Conservation (phyloP, 2,329 filamentous ascomycete genomes). For the Verticillium nubilum region DNA sequence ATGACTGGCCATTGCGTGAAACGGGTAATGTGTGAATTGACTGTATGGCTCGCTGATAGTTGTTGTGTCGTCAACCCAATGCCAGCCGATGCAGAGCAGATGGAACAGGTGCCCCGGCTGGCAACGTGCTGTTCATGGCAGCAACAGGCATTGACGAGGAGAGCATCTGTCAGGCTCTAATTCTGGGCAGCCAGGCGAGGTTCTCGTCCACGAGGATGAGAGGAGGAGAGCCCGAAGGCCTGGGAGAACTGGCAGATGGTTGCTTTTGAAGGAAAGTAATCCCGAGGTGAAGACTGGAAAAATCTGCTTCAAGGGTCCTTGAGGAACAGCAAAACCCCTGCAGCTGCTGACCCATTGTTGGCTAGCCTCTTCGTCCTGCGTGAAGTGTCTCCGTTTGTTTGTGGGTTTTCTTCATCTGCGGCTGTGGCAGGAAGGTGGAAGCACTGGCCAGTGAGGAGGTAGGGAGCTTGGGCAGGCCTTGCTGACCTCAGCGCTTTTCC, state of each 20-base stretch:
- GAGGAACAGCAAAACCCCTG: neutral
- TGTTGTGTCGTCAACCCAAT: neutral
- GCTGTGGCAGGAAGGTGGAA: neutral
- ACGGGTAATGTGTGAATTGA: neutral
- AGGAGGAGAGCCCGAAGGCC: slow-evolving; percentile 6
- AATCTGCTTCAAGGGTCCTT: neutral
- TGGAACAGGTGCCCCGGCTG: neutral
- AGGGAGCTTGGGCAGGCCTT: neutral
- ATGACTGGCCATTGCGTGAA: neutral
- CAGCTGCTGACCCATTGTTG: neutral
- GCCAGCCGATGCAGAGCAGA: neutral
- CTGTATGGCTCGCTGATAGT: neutral
- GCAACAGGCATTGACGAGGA: neutral
- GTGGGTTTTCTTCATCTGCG: neutral
- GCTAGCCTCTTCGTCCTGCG: neutral
- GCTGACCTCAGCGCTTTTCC: neutral
- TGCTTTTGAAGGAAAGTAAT: neutral
- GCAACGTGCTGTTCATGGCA: neutral
- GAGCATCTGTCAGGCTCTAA: neutral
- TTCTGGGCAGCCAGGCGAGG: neutral
- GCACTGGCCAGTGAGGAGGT: neutral
- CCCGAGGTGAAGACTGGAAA: neutral
- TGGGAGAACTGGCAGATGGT: neutral
- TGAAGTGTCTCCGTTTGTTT: neutral
- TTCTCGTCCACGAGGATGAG: slow-evolving; percentile 2